These are phyloP conservation scores for Solanum gandarillasii DNA, from an alignment of 257 asterid genomes.

Conservation along the genomic window DNA sequence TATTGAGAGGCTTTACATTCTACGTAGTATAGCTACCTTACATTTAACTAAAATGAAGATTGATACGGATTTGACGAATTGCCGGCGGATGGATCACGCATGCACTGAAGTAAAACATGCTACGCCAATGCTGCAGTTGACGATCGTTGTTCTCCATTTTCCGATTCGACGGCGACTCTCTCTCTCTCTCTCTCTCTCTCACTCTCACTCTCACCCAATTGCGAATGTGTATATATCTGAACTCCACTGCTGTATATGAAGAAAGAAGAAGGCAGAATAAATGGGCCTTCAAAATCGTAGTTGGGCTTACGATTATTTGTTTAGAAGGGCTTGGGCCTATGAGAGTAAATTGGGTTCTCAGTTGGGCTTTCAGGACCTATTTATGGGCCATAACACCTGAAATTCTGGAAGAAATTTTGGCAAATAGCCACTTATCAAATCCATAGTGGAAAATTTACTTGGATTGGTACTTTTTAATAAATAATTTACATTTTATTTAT, in stretches of 20 bases:
- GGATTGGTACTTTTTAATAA: too few species aligned
- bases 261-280: background rate
- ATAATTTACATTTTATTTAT: too few species aligned
- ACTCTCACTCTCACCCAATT: background rate
- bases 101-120: background rate
- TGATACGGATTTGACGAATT: background rate
- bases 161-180: background rate
- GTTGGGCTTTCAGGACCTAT: background rate
- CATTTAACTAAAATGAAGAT: background rate
- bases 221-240: background rate
- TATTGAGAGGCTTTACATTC: too few species aligned
- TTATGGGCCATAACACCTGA: background rate
- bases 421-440: background rate
- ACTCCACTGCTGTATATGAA: background rate
- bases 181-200: background rate
- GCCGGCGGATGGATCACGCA: background rate
- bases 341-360: background rate
- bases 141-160: background rate
- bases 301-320: background rate
- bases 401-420: background rate
- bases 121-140: background rate
- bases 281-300: background rate
- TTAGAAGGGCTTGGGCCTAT: background rate
- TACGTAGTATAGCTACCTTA: background rate
- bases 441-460: background rate